Percentiles rank a stretch among this genome's conserved stretches.
Conservation (phyloP, 768 basidiomycete species). For the Boletus reticulatus region DNA sequence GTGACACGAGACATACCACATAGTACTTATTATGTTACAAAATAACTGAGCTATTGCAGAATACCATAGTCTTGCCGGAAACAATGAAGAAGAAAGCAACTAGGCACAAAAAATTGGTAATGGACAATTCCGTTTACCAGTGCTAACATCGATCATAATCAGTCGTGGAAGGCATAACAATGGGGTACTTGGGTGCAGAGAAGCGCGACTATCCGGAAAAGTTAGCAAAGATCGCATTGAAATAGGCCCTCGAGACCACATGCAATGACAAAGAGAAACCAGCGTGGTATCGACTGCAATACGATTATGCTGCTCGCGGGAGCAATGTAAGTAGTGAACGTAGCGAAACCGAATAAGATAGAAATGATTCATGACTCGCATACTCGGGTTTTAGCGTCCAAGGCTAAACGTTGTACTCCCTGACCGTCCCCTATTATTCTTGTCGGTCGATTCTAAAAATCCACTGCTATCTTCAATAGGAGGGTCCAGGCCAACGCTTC, state of each 20-base stretch:
- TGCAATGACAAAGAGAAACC: slow-evolving; percentile 7
- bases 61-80: slow-evolving; percentile 6
- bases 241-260: slow-evolving; percentile 24
- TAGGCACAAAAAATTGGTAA: slow-evolving; percentile 10
- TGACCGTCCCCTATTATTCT: slow-evolving; percentile 26
- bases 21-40: slow-evolving; percentile 7
- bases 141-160: slow-evolving; percentile 25
- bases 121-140: slow-evolving; percentile 11
- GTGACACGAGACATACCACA: background rate
- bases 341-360: slow-evolving; percentile 4
- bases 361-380: slow-evolving; percentile 15
- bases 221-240: slow-evolving; percentile 12
- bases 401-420: slow-evolving; percentile 25
- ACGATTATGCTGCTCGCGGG: slow-evolving; percentile 10
- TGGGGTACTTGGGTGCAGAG: slow-evolving; percentile 1
- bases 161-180: slow-evolving; percentile 19
- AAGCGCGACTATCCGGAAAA: slow-evolving; percentile 9
- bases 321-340: slow-evolving; percentile 10
- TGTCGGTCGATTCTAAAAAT: slow-evolving; percentile 18
- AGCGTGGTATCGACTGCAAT: slow-evolving; percentile 11
- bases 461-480: slow-evolving; percentile 17
- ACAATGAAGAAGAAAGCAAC: slow-evolving; percentile 5
- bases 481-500: slow-evolving; percentile 37
- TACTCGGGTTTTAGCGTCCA: slow-evolving; percentile 18
- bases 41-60: slow-evolving; percentile 11